phyloP scores from a whole-genome alignment of 2,329 filamentous ascomycete genomes.

The Trichoderma atrobrunneum region DNA sequence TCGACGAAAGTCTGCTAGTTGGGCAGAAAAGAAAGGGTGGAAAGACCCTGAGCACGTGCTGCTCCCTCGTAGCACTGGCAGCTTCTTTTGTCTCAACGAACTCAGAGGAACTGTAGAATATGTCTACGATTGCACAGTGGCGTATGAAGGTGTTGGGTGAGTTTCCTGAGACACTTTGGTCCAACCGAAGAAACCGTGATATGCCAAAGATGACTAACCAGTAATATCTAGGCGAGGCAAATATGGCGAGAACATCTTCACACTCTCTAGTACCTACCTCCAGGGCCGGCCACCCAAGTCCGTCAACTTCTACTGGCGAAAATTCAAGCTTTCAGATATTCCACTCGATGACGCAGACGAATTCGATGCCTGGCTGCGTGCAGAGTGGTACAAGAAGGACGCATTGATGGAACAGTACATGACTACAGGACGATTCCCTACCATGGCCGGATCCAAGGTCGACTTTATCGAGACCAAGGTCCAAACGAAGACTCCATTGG shows the following conservation, averaged over 20 bases:
- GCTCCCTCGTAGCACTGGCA: conserved; percentile 75
- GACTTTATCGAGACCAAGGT: conserved; percentile 59
- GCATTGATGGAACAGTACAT: conserved; percentile 80
- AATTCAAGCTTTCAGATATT: conserved; percentile 77
- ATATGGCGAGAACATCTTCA: conserved; percentile 90
- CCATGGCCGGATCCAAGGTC: conserved; percentile 52
- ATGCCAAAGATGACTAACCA: conserved; percentile 1
- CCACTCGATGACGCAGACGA: conserved; percentile 69
- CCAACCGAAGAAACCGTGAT: neutral
- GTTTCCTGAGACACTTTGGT: conserved; percentile 39
- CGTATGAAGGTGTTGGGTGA: conserved; percentile 90
- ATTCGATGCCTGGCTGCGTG: conserved; percentile 82
- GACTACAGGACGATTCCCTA: conserved; percentile 74
- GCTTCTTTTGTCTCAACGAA: conserved; percentile 75
- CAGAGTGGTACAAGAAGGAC: conserved; percentile 92
- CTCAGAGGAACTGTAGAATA: conserved; percentile 73
- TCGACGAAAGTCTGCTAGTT: conserved; percentile 65
- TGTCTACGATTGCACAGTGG: conserved; percentile 90
- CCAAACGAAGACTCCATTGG: conserved; percentile 51
- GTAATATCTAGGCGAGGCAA: conserved; percentile 58
- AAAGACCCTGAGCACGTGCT: conserved; percentile 72
- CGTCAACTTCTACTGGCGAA: conserved; percentile 94
- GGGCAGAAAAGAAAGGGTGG: conserved; percentile 73
- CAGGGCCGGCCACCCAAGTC: conserved; percentile 87
- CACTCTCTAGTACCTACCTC: conserved; percentile 81